These are phyloP conservation scores for Corallochytrium limacisporum DNA, from an alignment of 78 protist genomes.

Conservation along the genomic window DNA sequence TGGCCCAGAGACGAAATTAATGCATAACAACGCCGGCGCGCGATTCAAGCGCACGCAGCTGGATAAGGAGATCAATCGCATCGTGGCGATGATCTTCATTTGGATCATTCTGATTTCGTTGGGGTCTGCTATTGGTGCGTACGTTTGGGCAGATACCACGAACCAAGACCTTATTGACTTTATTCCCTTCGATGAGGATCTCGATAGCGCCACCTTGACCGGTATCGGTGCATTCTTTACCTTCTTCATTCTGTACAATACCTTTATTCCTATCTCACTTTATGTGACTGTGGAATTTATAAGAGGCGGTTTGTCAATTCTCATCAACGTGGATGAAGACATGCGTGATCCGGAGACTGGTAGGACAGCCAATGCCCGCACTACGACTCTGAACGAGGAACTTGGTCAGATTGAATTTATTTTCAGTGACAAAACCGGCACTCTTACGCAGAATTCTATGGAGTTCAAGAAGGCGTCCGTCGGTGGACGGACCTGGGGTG, in stretches of 20 bases:
- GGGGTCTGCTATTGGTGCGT: no score
- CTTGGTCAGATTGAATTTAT: constrained; percentile 25
- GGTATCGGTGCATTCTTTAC: no score
- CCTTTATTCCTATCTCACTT: constrained; percentile 37
- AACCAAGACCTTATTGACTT: no score
- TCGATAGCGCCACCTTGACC: no score
- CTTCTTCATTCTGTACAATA: neutral
- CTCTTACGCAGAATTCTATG: constrained; percentile 45
- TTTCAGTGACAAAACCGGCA: constrained; percentile 50
- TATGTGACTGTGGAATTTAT: constrained; percentile 22
- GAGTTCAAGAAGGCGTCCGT: constrained; percentile 43
- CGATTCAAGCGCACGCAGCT: constrained; percentile 6
- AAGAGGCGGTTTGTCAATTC: neutral
- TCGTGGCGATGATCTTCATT: neutral
- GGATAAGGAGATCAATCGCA: neutral
- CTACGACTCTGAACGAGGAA: constrained; percentile 16
- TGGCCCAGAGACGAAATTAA: constrained; percentile 74
- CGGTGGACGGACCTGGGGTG: no score
- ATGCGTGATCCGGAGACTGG: neutral
- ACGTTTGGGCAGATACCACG: no score
- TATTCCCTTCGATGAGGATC: no score
- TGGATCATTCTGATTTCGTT: neutral
- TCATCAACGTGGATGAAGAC: constrained; percentile 3
- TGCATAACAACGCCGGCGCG: constrained; percentile 25
- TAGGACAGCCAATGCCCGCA: constrained; percentile 16